These are phyloP conservation scores for Amphibolis antarctica DNA, from an alignment of 106 monocot genomes.

Conservation along the genomic window DNA sequence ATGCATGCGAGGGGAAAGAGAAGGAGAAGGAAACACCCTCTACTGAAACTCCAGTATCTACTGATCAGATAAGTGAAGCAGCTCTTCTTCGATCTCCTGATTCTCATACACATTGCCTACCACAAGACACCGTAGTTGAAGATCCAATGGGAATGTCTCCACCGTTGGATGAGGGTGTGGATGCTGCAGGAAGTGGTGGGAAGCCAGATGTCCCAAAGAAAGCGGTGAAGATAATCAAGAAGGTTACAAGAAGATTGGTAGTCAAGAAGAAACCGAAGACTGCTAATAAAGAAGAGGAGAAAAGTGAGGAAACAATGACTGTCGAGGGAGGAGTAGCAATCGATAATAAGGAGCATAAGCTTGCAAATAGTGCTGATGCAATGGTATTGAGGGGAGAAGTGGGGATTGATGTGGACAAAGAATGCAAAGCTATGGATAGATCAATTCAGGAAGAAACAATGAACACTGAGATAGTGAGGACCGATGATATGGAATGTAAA, in stretches of 20 bases:
- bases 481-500: too few species aligned
- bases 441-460: background rate
- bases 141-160: background rate
- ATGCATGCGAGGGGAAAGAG: background rate
- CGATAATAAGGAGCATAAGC: too few species aligned
- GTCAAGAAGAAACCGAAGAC: constrained; percentile 10
- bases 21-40: background rate
- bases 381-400: background rate
- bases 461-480: background rate
- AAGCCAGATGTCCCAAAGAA: background rate
- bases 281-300: background rate
- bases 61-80: constrained; percentile 1
- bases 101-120: too few species aligned
- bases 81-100: background rate
- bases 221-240: constrained; percentile 12
- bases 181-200: background rate
- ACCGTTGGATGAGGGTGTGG: background rate
- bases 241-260: constrained; percentile 8
- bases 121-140: background rate
- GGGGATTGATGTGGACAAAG: background rate
- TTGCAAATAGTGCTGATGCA: too few species aligned
- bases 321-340: background rate
- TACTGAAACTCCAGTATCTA: background rate
- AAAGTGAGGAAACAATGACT: background rate
- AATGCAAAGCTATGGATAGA: constrained; percentile 2